Evolutionary conservation across 2,329 filamentous ascomycete species (phyloP).

Genomic region (Rutstroemia sp.): DNA sequence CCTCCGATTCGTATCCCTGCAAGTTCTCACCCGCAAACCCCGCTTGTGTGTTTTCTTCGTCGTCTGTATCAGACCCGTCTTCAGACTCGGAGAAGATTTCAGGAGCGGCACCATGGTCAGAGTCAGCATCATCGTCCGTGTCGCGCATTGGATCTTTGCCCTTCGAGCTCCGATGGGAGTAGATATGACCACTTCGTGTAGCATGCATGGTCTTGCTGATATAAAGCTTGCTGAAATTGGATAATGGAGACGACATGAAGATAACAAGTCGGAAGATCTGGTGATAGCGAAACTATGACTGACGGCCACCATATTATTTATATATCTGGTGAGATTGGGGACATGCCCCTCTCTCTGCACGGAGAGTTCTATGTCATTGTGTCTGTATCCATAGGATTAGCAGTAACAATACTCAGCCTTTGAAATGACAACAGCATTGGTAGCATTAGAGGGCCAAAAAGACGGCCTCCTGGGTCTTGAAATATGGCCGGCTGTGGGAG

Average conservation of each 20-base stretch:
- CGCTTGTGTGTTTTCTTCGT: background rate
- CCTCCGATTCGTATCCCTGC: slow-evolving; percentile 4
- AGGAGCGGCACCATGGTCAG: slow-evolving; percentile 3
- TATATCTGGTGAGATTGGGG: slow-evolving; percentile 17
- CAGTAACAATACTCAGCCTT: slow-evolving; percentile 22
- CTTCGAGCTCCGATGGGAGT: slow-evolving; percentile 11
- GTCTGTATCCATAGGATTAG: slow-evolving; percentile 16
- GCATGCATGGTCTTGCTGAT: slow-evolving; percentile 24
- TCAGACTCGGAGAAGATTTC: slow-evolving; percentile 1
- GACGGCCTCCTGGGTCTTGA: slow-evolving; percentile 14
- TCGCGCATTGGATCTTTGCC: slow-evolving; percentile 15
- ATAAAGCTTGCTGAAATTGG: slow-evolving; percentile 26
- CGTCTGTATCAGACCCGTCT: background rate
- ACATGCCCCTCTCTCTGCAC: slow-evolving; percentile 18
- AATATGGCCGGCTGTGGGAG: slow-evolving; percentile 18
- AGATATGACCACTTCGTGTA: slow-evolving; percentile 13
- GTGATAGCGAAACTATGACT: slow-evolving; percentile 17
- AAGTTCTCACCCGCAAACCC: background rate
- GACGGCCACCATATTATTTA: slow-evolving; percentile 16
- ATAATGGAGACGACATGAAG: slow-evolving; percentile 27
- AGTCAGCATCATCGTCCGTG: slow-evolving; percentile 9
- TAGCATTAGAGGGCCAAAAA: slow-evolving; percentile 11
- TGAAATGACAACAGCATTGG: slow-evolving; percentile 15
- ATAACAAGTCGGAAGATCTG: slow-evolving; percentile 10
- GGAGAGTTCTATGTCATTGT: slow-evolving; percentile 12